Evolutionary conservation across 345 rosid species (phyloP).

Genomic region (Arabidopsis arenosa): DNA sequence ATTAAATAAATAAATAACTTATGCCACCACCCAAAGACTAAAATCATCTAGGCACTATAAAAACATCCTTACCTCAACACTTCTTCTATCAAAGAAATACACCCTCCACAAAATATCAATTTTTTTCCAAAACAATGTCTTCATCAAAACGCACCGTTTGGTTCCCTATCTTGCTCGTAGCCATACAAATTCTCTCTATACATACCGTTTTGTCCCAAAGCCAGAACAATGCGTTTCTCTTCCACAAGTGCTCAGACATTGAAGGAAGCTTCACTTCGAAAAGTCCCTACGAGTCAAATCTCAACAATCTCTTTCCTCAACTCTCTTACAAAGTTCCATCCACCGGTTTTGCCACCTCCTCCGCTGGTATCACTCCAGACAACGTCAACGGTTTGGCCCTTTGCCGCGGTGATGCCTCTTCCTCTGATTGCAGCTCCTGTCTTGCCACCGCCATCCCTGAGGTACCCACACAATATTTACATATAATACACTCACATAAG

Average conservation of each 20-base stretch:
- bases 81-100: not conserved
- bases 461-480: constrained; percentile 33
- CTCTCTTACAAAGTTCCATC: constrained; percentile 54
- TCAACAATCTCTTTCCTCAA: constrained; percentile 46
- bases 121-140: constrained; percentile 39
- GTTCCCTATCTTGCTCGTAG: constrained; percentile 27
- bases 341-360: constrained; percentile 52
- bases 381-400: constrained; percentile 59
- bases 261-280: constrained; percentile 50
- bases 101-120: not conserved
- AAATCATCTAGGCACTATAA: constrained; percentile 17
- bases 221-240: constrained; percentile 50
- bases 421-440: constrained; percentile 57
- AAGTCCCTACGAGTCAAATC: constrained; percentile 53
- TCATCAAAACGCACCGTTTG: constrained; percentile 20
- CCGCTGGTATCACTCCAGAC: constrained; percentile 49
- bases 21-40: constrained; percentile 10
- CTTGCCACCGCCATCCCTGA: constrained; percentile 50
- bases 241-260: constrained; percentile 51
- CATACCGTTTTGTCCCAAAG: constrained; percentile 30
- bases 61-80: constrained; percentile 15
- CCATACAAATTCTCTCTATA: constrained; percentile 33
- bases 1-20: constrained; percentile 12
- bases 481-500: not conserved
- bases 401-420: constrained; percentile 66